Evolutionary conservation across 2,329 filamentous ascomycete genomes (phyloP).

Genomic region (Diplodia intermedia): DNA sequence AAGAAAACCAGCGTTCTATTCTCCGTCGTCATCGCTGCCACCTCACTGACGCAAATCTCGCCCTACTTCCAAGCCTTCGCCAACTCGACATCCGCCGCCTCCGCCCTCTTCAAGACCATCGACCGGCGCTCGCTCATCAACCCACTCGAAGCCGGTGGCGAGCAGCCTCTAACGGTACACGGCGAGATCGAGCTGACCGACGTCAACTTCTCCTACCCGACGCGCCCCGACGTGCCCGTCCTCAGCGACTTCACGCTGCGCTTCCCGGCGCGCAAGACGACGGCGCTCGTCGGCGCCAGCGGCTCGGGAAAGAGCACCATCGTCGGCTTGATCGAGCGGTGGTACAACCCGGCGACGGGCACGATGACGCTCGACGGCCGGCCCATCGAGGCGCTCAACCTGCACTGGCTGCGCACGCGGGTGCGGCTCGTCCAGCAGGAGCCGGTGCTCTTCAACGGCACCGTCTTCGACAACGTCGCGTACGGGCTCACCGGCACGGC

Average conservation of each 20-base stretch:
- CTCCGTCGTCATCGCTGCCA: slow-evolving; percentile 43
- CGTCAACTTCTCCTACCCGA: slow-evolving; percentile 94
- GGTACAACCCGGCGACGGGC: slow-evolving; percentile 88
- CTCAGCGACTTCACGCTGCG: slow-evolving; percentile 81
- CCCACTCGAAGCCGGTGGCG: slow-evolving; percentile 36
- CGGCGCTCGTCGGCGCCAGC: slow-evolving; percentile 90
- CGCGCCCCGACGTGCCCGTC: slow-evolving; percentile 85
- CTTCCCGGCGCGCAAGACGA: slow-evolving; percentile 89
- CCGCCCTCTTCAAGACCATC: slow-evolving; percentile 42
- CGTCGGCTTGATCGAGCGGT: slow-evolving; percentile 89
- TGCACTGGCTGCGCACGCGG: slow-evolving; percentile 90
- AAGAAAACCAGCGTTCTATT: slow-evolving; percentile 41
- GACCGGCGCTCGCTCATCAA: slow-evolving; percentile 30
- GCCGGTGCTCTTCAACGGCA: slow-evolving; percentile 86
- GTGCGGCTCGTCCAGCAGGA: slow-evolving; percentile 94
- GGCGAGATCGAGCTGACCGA: slow-evolving; percentile 74
- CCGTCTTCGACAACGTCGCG: slow-evolving; percentile 88
- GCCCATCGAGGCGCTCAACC: slow-evolving; percentile 80
- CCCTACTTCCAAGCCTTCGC: slow-evolving; percentile 36
- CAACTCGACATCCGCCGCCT: slow-evolving; percentile 45
- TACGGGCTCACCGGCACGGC: slow-evolving; percentile 68
- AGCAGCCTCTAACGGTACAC: slow-evolving; percentile 37
- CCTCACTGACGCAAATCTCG: slow-evolving; percentile 27
- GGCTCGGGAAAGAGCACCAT: slow-evolving; percentile 96
- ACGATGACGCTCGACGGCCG: slow-evolving; percentile 78